Evolutionary conservation across 2,329 filamentous ascomycete genomes (phyloP).

Genomic region (Cladophialophora psammophila): DNA sequence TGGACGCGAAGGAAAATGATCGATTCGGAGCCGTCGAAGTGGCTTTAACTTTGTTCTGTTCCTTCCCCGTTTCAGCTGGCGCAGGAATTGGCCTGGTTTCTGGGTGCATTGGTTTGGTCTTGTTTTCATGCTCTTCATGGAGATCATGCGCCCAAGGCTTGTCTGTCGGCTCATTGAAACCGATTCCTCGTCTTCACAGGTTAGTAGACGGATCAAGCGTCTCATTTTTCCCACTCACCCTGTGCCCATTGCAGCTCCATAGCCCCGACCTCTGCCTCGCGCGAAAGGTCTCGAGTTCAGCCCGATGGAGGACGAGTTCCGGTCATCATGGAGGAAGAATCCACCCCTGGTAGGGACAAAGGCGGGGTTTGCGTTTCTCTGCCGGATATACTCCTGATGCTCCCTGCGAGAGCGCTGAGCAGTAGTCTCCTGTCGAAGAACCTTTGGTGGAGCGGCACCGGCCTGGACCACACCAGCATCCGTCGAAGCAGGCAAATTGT

Average conservation of each 20-base stretch:
- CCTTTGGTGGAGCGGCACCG: conserved; percentile 42
- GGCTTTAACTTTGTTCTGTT: conserved; percentile 26
- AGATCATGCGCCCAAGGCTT: conserved; percentile 86
- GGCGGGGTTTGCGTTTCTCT: conserved; percentile 85
- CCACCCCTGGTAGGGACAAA: conserved; percentile 93
- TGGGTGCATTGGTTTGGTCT: conserved; percentile 44
- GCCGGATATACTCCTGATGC: conserved; percentile 88
- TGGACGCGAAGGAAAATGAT: conserved; percentile 81
- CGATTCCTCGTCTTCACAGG: conserved; percentile 20
- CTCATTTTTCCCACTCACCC: conserved; percentile 23
- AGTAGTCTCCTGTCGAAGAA: conserved; percentile 61
- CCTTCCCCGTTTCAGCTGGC: conserved; percentile 31
- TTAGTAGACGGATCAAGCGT: conserved; percentile 17
- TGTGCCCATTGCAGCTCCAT: conserved; percentile 49
- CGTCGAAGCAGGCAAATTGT: conserved; percentile 47
- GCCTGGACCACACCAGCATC: conserved; percentile 2
- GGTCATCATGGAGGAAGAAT: conserved; percentile 97
- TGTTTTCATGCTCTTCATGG: conserved; percentile 67
- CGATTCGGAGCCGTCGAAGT: conserved; percentile 67
- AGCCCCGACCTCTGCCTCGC: conserved; percentile 69
- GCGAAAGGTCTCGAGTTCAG: conserved; percentile 70
- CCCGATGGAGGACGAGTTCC: conserved; percentile 55
- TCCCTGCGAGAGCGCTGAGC: conserved; percentile 79
- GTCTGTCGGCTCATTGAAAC: conserved; percentile 40
- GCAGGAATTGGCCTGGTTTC: conserved; percentile 39